Percentiles rank a stretch among this genome's conserved stretches.
Evolutionary conservation across 1,284 basidiomycete species (phyloP).

Genomic region (Clitocybe nebularis): DNA sequence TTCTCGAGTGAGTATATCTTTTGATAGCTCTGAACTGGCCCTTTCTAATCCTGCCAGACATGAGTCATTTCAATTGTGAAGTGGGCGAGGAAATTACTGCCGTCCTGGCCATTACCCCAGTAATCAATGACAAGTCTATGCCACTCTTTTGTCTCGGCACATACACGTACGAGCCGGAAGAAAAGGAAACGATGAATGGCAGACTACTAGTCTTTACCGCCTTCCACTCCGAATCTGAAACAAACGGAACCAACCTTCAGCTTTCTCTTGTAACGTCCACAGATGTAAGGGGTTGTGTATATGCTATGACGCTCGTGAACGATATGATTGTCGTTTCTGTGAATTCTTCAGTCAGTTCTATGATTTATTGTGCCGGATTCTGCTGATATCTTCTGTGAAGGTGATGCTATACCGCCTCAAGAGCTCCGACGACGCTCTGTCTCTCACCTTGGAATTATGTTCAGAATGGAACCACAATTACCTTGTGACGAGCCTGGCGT

Average conservation of each 20-base stretch:
- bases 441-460: slow-evolving; percentile 37
- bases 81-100: slow-evolving; percentile 59
- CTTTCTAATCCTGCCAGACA: too few relatives aligned
- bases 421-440: slow-evolving; percentile 22
- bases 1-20: slow-evolving; percentile 60
- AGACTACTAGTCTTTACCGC: slow-evolving; percentile 52
- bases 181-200: slow-evolving; percentile 57
- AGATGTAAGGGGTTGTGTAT: slow-evolving; percentile 58
- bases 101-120: slow-evolving; percentile 37
- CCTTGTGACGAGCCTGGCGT: slow-evolving; percentile 61
- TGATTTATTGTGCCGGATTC: neutral
- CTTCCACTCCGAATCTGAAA: slow-evolving; percentile 20
- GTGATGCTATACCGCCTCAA: slow-evolving; percentile 46
- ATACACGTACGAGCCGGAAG: slow-evolving; percentile 42
- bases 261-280: slow-evolving; percentile 35
- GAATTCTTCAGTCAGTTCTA: slow-evolving; percentile 63
- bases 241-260: slow-evolving; percentile 26
- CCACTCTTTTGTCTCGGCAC: slow-evolving; percentile 62
- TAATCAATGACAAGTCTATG: slow-evolving; percentile 25
- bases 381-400: slow-evolving; percentile 22
- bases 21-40: too few relatives aligned
- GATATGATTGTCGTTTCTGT: slow-evolving; percentile 63
- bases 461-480: slow-evolving; percentile 79
- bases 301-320: slow-evolving; percentile 44
- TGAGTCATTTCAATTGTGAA: slow-evolving; percentile 51